Base-by-base conservation (phyloP, 768 basidiomycete genomes). In the Omphalotus guepiniiformis region DNA sequence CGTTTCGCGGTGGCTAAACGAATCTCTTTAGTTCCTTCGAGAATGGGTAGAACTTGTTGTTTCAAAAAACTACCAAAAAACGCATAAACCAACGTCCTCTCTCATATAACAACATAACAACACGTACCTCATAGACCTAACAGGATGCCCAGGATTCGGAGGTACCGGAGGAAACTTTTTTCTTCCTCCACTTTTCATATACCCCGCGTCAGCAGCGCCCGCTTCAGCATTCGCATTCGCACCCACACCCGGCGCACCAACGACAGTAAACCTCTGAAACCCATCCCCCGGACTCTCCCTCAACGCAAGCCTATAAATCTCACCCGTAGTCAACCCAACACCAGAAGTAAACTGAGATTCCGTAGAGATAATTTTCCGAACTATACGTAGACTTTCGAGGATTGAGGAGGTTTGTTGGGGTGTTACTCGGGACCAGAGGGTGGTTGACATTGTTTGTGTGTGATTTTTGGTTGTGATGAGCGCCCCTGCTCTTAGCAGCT, bases 41-140 rank as follows among this genome's bases (percentile, higher is more conserved):
- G 66, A 11, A 71, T 63, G 1, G 72, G 72, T 1, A 86, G 66
- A 5, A 85, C 65, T 12, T 67, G 59, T 16, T 55, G 67, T 59
- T 83, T 85, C 32, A 86, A 61, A 55, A 78, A 83, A 22, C 82
- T 83, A 47, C 11, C 13, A 23, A 19, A 27, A n/a, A 13, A 27
- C 44, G 26, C 44, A 37, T 25, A 9, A 42, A 15, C 16, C 16
- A 19, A 28, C 18, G 36, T 13, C 25, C 18, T 12, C 16, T n/a
- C 16, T 13, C 22, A 16, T 3, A n/a, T 37, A 27, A n/a, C 34
- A 15, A 7, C 38, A 35, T 28, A 16, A 15, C 12, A 15, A 18
- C 16, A 64, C 70, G 38, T 47, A 78, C 83, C 58, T 66, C 46
- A 81, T 64, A 12, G 84, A 85, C 16, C 76, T 72, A 39, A 85